Evolutionary conservation across 371 early-diverging fungal genomes (phyloP).

Genomic region (Lichtheimia hyalospora): DNA sequence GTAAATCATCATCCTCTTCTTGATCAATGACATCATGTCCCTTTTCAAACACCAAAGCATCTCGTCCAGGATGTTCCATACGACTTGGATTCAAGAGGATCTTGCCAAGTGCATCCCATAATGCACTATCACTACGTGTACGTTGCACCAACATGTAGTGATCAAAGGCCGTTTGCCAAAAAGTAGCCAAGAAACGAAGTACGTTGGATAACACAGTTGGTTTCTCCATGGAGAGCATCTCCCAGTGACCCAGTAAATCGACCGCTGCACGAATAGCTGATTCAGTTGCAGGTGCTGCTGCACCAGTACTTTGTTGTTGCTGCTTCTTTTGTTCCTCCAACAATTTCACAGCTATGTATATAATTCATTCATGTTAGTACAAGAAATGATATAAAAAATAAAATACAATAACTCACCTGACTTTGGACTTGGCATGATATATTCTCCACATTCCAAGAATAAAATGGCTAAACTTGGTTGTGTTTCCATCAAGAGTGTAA

Average conservation of each 20-base stretch:
- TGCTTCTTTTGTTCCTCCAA: conserved; percentile 61
- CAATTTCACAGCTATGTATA: conserved; percentile 32
- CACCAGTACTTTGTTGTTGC: conserved; percentile 5
- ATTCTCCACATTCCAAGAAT: conserved; percentile 51
- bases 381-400: too few relatives aligned
- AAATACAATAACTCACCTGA: conserved; percentile 11
- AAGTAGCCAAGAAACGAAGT: conserved; percentile 41
- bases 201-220: conserved; percentile 41
- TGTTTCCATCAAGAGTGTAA: conserved; percentile 36
- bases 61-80: conserved; percentile 9
- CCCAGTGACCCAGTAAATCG: conserved; percentile 35
- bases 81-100: conserved; percentile 33
- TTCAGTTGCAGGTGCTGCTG: conserved; percentile 12
- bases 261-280: conserved; percentile 44
- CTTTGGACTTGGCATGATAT: conserved; percentile 52
- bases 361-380: too few relatives aligned
- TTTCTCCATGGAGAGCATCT: conserved; percentile 30
- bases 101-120: conserved; percentile 41
- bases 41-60: background rate
- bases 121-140: conserved; percentile 38
- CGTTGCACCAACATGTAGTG: conserved; percentile 49
- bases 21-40: background rate
- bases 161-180: conserved; percentile 50
- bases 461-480: conserved; percentile 47
- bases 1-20: conserved; percentile 1